phyloP scores from a whole-genome alignment of 495 filamentous ascomycete species.

The Schizothecium vesticola region DNA sequence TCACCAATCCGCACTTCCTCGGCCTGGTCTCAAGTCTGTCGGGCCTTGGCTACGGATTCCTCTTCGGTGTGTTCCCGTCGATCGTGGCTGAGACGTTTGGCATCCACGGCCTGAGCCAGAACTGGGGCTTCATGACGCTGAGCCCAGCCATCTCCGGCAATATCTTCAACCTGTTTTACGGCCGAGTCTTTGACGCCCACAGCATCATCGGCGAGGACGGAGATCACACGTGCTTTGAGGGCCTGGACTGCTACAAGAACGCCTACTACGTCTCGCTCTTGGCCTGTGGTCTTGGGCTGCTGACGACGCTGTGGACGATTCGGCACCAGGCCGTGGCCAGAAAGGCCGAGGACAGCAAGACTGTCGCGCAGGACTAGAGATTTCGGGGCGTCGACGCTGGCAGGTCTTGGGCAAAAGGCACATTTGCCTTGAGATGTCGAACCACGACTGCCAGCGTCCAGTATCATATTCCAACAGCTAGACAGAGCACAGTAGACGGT shows the following conservation, averaged over 20 bases:
- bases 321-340: constrained; percentile 49
- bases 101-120: constrained; percentile 77
- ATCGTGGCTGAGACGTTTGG: constrained; percentile 90
- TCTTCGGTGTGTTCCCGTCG: constrained; percentile 92
- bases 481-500: background rate
- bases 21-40: constrained; percentile 74
- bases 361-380: constrained; percentile 29
- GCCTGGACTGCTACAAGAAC: constrained; percentile 70
- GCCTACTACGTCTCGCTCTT: constrained; percentile 82
- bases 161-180: constrained; percentile 88
- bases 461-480: background rate
- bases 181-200: constrained; percentile 73
- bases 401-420: background rate
- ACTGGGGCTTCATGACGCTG: constrained; percentile 93
- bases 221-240: constrained; percentile 69
- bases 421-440: background rate
- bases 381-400: background rate
- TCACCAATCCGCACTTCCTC: constrained; percentile 74
- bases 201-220: constrained; percentile 62
- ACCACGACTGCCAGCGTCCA: background rate
- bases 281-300: constrained; percentile 64
- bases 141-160: constrained; percentile 81
- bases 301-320: constrained; percentile 71
- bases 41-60: constrained; percentile 86
- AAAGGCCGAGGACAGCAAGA: constrained; percentile 32